phyloP scores from a whole-genome alignment of 176 grass and related monocot species.

The Dendrocalamus sinicus region DNA sequence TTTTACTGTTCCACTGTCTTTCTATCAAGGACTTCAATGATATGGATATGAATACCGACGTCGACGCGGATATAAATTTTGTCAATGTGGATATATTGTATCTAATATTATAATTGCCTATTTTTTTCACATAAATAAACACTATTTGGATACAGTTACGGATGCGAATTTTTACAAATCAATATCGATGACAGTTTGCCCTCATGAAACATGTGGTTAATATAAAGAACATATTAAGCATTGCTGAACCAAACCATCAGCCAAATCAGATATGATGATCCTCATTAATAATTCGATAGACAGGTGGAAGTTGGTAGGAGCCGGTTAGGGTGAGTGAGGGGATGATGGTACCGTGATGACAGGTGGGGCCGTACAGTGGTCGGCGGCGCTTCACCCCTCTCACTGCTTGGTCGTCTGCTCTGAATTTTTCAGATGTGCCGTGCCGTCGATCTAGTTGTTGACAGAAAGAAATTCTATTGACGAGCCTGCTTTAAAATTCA shows the following conservation, averaged over 20 bases:
- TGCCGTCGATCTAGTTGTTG: no score
- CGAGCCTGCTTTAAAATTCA: no score
- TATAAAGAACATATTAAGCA: background rate
- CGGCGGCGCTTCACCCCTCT: background rate
- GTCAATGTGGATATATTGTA: background rate
- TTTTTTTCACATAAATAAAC: background rate
- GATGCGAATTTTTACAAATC: background rate
- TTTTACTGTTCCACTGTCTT: background rate
- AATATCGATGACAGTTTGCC: background rate
- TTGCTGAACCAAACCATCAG: background rate
- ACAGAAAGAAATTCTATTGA: no score
- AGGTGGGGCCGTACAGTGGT: background rate
- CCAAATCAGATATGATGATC: background rate
- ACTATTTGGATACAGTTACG: background rate
- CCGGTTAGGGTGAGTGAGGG: background rate
- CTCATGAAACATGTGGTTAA: background rate
- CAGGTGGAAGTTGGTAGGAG: background rate
- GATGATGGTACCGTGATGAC: background rate
- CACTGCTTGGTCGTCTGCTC: background rate
- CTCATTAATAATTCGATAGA: background rate
- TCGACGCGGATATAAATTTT: no score
- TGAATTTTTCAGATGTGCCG: background rate
- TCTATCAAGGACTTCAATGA: background rate
- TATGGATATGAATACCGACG: background rate
- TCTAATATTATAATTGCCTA: background rate